Evolutionary conservation across 805 yeast species (phyloP).

Genomic region (Suhomyces pyralidae): DNA sequence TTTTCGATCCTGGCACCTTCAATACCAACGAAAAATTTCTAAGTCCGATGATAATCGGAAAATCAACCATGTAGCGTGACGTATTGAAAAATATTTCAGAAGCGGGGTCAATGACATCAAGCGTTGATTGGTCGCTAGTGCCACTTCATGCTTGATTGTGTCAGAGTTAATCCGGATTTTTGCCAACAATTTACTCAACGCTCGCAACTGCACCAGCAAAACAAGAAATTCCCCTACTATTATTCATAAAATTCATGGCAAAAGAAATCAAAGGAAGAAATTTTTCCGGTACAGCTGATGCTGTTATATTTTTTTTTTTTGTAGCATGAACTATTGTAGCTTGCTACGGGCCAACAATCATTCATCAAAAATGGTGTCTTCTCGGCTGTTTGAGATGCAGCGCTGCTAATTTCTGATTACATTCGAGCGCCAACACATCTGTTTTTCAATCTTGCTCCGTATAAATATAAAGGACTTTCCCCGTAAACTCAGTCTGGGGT

Average conservation of each 20-base stretch:
- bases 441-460: not conserved
- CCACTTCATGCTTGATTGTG: not conserved
- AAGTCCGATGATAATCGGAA: not conserved
- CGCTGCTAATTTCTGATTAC: not conserved
- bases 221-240: not conserved
- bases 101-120: not conserved
- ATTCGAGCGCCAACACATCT: not conserved
- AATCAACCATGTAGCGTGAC: not conserved
- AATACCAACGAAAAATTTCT: not conserved
- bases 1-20: not conserved
- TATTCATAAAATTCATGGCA: not conserved
- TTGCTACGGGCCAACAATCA: not conserved
- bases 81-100: not conserved
- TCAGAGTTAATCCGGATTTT: not conserved
- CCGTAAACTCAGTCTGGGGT: not conserved
- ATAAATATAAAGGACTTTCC: not conserved
- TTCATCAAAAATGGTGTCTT: not conserved
- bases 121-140: not conserved
- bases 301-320: not conserved
- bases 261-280: not conserved
- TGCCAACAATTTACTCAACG: not conserved
- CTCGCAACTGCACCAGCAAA: not conserved
- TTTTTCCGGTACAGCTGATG: not conserved
- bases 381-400: not conserved
- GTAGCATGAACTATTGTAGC: not conserved